Evolutionary conservation across 2,329 filamentous ascomycete species (phyloP).

Genomic region (Diaporthe aspalathi): DNA sequence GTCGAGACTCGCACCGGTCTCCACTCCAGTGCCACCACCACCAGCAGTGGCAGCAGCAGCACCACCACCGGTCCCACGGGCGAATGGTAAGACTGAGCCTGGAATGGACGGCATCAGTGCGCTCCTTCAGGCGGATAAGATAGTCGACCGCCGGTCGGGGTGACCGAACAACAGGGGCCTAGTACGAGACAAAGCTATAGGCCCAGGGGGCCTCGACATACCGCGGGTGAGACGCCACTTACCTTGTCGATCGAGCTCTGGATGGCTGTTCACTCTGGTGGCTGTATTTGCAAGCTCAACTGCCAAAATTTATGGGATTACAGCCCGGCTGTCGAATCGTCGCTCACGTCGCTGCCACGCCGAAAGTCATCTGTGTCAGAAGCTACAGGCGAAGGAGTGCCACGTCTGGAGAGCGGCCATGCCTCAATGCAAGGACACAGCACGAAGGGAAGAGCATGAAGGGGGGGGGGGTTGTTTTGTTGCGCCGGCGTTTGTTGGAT

Average conservation of each 20-base stretch:
- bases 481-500: conserved; percentile 22
- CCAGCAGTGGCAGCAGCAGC: conserved; percentile 14
- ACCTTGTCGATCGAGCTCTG: neutral
- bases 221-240: neutral
- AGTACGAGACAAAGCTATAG: neutral
- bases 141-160: conserved; percentile 59
- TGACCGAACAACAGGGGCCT: neutral
- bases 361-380: neutral
- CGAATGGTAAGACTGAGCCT: conserved; percentile 45
- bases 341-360: neutral
- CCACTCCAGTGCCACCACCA: conserved; percentile 37
- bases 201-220: neutral
- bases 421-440: neutral
- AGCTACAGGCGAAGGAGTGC: no score
- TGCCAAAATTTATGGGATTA: neutral
- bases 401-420: neutral
- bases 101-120: conserved; percentile 69
- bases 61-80: conserved; percentile 31
- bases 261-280: neutral
- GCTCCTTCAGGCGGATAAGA: conserved; percentile 68
- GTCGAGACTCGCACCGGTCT: conserved; percentile 6
- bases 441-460: neutral
- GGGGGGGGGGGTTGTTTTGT: neutral
- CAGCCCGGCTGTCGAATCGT: neutral
- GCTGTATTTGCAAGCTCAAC: neutral